Conservation (phyloP, 2,329 filamentous ascomycete species). For the Epichloe baconii region DNA sequence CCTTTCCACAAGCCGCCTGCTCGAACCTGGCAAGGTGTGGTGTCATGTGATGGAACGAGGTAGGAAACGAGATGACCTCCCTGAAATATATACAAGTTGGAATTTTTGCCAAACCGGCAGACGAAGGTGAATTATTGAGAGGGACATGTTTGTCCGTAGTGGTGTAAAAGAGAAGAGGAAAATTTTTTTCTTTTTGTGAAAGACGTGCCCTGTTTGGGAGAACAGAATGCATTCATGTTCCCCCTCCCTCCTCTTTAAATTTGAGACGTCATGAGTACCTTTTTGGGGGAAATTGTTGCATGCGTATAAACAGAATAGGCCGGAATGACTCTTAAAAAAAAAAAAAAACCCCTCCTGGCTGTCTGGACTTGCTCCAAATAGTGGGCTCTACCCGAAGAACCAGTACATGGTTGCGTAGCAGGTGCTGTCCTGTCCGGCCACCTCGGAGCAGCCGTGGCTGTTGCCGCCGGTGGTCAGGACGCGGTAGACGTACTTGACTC, state of each 20-base stretch:
- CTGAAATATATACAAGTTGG: not conserved
- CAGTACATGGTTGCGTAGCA: slow-evolving; percentile 46
- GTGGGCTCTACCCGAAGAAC: slow-evolving; percentile 26
- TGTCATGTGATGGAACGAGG: no score
- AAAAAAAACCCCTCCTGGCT: no score
- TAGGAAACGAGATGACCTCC: not conserved
- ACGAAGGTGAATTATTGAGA: not conserved
- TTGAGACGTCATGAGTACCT: no score
- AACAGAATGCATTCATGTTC: not conserved
- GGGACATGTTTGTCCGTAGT: not conserved
- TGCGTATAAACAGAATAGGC: no score
- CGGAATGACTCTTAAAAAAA: no score
- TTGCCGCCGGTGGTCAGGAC: slow-evolving; percentile 40
- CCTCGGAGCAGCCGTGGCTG: slow-evolving; percentile 27
- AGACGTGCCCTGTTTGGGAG: not conserved
- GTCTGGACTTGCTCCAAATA: no score
- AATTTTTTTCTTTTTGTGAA: no score
- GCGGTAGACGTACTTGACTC: slow-evolving; percentile 34
- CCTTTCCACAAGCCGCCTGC: no score
- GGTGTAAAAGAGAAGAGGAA: not conserved
- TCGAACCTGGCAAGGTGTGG: no score
- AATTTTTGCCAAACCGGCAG: not conserved
- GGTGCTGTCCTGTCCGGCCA: slow-evolving; percentile 34
- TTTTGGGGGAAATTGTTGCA: no score
- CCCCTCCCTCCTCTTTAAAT: no score